These are phyloP conservation scores for Sanghuangporus sanghuang DNA, from an alignment of 1,284 basidiomycete species.

Conservation along the genomic window DNA sequence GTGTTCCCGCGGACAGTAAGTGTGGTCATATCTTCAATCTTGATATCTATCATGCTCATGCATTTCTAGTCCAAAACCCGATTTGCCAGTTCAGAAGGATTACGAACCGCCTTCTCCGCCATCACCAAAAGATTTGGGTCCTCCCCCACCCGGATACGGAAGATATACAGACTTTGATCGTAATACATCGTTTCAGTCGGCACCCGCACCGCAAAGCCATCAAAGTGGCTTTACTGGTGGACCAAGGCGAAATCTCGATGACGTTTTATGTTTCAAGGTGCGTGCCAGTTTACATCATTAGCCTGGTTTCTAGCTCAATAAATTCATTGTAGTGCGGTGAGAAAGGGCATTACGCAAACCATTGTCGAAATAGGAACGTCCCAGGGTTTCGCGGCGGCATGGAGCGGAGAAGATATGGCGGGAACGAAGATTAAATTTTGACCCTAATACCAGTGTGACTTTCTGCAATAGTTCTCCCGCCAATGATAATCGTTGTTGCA, in stretches of 20 bases:
- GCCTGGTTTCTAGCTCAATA: neutral
- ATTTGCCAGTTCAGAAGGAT: constrained; percentile 62
- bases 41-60: constrained; percentile 4
- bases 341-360: constrained; percentile 93
- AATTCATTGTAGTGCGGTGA: constrained; percentile 63
- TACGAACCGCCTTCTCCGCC: constrained; percentile 79
- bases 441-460: neutral
- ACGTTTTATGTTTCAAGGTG: constrained; percentile 89
- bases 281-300: constrained; percentile 20
- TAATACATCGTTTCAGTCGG: constrained; percentile 24
- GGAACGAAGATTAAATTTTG: constrained; percentile 10
- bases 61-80: constrained; percentile 63
- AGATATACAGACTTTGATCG: constrained; percentile 78
- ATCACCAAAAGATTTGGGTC: constrained; percentile 75
- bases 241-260: constrained; percentile 73
- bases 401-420: constrained; percentile 33
- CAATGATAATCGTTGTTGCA: neutral
- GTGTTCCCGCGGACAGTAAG: constrained; percentile 90
- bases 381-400: constrained; percentile 75
- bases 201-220: constrained; percentile 25
- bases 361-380: constrained; percentile 81
- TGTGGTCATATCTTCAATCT: constrained; percentile 21
- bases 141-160: constrained; percentile 89
- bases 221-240: constrained; percentile 24
- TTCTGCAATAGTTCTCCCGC: neutral